A percentile compares a stretch with the other conserved stretches of the same genome.
These are phyloP conservation scores for Babesia sp. DNA, from an alignment of 169 alveolate species.

Conservation along the genomic window DNA sequence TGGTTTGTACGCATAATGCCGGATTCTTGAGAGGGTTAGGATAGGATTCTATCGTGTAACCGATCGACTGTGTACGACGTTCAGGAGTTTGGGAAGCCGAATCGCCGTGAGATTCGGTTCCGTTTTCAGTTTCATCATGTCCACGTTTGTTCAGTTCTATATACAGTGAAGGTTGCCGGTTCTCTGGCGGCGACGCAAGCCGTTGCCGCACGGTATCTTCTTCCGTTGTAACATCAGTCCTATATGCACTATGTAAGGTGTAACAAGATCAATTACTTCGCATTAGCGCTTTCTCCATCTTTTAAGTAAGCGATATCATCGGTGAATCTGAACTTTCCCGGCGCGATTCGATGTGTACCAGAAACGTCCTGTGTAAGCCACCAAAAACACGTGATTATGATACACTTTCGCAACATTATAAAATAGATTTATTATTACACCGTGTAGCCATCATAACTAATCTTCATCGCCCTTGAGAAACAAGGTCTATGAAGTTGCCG, in stretches of 20 bases:
- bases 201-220: slow-evolving; percentile 3
- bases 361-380: background rate
- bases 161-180: background rate
- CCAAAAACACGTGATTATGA: background rate
- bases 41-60: slow-evolving; percentile 44
- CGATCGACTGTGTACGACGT: slow-evolving; percentile 38
- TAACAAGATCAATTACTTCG: background rate
- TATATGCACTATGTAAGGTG: background rate
- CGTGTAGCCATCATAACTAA: background rate
- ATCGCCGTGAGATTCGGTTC: background rate
- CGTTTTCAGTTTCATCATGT: background rate
- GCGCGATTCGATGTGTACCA: slow-evolving; percentile 36
- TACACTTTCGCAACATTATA: background rate
- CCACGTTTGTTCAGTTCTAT: background rate
- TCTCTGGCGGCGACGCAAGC: background rate
- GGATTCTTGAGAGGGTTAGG: slow-evolving; percentile 60
- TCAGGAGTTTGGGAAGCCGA: background rate
- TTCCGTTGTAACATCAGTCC: background rate
- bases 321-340: slow-evolving; percentile 64
- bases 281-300: background rate
- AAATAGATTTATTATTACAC: background rate
- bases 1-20: slow-evolving; percentile 41
- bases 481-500: slow-evolving; percentile 40
- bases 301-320: slow-evolving; percentile 37
- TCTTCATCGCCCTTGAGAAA: background rate